Percentiles rank a stretch among this genome's conserved stretches.
Conservation (phyloP, 192 early-diverging fungal species). For the Coemansia sp. region DNA sequence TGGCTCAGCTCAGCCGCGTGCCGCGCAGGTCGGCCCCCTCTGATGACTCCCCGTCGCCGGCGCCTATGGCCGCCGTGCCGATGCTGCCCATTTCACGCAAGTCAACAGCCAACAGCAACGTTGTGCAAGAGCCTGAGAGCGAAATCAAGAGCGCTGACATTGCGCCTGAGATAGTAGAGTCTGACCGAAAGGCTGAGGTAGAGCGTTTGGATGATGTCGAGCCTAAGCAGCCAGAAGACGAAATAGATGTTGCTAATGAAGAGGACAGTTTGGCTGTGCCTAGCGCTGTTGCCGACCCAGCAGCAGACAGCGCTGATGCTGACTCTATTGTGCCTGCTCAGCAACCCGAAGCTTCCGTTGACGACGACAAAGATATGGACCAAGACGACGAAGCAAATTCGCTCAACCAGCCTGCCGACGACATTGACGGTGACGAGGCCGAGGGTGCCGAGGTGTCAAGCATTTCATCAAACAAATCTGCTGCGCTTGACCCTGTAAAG, state of each 20-base stretch:
- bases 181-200: not conserved
- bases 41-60: slow-evolving; percentile 22
- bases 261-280: not conserved
- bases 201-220: not conserved
- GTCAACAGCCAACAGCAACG: slow-evolving; percentile 1
- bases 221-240: not conserved
- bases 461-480: not conserved
- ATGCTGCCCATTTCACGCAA: slow-evolving; percentile 20
- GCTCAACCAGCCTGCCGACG: not conserved
- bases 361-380: too few relatives aligned
- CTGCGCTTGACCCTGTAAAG: slow-evolving; percentile 35
- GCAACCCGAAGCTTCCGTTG: not conserved
- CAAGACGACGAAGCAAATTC: too few relatives aligned
- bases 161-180: not conserved
- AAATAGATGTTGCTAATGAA: not conserved
- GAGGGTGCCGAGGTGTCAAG: slow-evolving; percentile 7
- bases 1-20: slow-evolving; percentile 39
- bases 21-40: slow-evolving; percentile 26
- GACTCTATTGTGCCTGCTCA: not conserved
- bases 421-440: slow-evolving; percentile 4
- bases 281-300: too few relatives aligned
- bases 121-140: not conserved
- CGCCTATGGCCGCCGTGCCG: slow-evolving; percentile 16
- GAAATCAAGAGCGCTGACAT: not conserved
- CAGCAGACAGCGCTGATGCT: not conserved